Evolutionary conservation across 192 early-diverging fungal genomes (phyloP).

Genomic region (Coemansia sp.): DNA sequence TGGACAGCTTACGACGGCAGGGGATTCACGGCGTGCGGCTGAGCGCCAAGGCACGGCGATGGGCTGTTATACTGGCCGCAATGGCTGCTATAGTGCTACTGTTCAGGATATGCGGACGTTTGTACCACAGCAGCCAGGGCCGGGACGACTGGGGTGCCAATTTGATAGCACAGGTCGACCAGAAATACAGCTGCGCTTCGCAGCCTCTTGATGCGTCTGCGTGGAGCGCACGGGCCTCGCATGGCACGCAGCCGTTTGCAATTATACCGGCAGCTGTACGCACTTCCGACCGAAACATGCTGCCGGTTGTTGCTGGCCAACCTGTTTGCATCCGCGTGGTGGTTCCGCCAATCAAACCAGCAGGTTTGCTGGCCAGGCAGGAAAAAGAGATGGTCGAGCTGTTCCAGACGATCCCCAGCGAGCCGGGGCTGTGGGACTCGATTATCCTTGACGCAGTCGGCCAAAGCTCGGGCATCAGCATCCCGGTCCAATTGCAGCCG

Average conservation of each 20-base stretch:
- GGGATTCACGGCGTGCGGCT: background rate
- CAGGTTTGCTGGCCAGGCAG: background rate
- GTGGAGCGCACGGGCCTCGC: background rate
- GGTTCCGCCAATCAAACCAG: background rate
- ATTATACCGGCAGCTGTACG: background rate
- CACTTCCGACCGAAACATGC: background rate
- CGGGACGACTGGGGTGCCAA: background rate
- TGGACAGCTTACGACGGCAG: background rate
- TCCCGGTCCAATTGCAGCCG: conserved; percentile 3
- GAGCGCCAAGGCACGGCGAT: conserved; percentile 5
- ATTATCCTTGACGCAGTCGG: conserved; percentile 19
- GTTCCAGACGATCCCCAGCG: conserved; percentile 12
- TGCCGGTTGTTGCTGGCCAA: conserved; percentile 12
- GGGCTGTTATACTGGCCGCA: background rate
- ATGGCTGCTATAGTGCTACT: background rate
- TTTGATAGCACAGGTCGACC: background rate
- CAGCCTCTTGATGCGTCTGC: conserved; percentile 8
- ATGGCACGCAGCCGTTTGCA: conserved; percentile 11
- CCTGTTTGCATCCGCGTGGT: conserved; percentile 18
- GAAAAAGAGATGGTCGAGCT: conserved; percentile 3
- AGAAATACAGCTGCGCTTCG: conserved; percentile 13
- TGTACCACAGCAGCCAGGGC: background rate
- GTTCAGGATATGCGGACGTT: background rate
- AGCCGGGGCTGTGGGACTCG: conserved; percentile 19
- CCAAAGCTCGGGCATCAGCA: conserved; percentile 3